Percentiles rank a stretch among this genome's conserved stretches.
These are phyloP conservation scores for Periconia digitata DNA, from an alignment of 2,329 filamentous ascomycete species.

Conservation along the genomic window DNA sequence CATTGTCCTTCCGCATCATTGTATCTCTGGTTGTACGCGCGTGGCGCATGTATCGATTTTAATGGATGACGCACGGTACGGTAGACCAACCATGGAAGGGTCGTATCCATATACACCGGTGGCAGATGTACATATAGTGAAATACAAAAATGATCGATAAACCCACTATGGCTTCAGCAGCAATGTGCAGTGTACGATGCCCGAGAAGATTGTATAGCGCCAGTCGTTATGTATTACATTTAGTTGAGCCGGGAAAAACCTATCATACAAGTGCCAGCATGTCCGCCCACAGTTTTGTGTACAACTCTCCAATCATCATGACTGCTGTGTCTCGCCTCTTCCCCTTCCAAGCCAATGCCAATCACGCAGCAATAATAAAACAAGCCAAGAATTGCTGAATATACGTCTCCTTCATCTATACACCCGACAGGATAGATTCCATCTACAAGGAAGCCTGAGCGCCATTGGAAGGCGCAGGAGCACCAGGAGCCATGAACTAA, in stretches of 20 bases:
- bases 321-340: background rate
- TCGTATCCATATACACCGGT: conserved; percentile 10
- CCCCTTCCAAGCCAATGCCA: conserved; percentile 3
- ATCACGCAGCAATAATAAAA: conserved; percentile 20
- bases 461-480: conserved; percentile 25
- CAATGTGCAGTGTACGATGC: too few species aligned
- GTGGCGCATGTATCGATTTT: conserved; percentile 19
- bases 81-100: conserved; percentile 6
- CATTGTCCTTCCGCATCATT: background rate
- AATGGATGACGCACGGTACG: conserved; percentile 15
- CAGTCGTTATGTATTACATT: conserved; percentile 11
- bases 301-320: conserved; percentile 1
- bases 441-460: conserved; percentile 40
- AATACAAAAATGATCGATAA: too few species aligned
- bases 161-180: too few species aligned
- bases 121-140: conserved; percentile 38
- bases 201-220: too few species aligned
- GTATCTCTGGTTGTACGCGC: conserved; percentile 8
- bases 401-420: background rate
- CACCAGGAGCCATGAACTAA: conserved; percentile 39
- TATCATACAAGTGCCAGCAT: conserved; percentile 3
- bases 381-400: conserved; percentile 19
- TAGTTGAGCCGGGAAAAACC: conserved; percentile 7
- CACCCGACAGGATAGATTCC: background rate
- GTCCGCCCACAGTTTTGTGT: conserved; percentile 9